phyloP scores from a whole-genome alignment of 2,329 filamentous ascomycete species.

The Ceratocystis huliohia region DNA sequence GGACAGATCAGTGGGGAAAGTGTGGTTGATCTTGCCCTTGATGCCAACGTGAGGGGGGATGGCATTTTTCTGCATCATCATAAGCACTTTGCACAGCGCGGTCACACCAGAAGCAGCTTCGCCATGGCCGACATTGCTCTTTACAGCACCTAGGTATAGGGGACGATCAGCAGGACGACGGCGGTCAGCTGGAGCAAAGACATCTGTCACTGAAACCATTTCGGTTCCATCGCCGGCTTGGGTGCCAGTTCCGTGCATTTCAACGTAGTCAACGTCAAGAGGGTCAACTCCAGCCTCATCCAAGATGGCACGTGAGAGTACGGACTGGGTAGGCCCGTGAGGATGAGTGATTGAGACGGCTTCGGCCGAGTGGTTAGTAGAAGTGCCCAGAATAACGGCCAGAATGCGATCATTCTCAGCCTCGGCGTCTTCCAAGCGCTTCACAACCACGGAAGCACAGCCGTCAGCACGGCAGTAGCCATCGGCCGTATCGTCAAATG shows the following conservation, averaged over 20 bases:
- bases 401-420: constrained; percentile 64
- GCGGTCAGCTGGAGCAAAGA: constrained; percentile 37
- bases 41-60: constrained; percentile 58
- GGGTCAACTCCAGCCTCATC: constrained; percentile 63
- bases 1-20: constrained; percentile 43
- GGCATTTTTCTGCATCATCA: constrained; percentile 50
- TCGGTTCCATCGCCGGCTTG: constrained; percentile 75
- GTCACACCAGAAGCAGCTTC: constrained; percentile 50
- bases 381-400: constrained; percentile 60
- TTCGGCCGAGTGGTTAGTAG: constrained; percentile 72
- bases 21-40: constrained; percentile 49
- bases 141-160: constrained; percentile 49
- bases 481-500: constrained; percentile 68
- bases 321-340: constrained; percentile 62
- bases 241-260: constrained; percentile 83
- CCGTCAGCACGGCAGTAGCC: constrained; percentile 73
- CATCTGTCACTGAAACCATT: constrained; percentile 59
- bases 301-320: constrained; percentile 57
- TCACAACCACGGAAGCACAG: constrained; percentile 61
- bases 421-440: constrained; percentile 65
- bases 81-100: constrained; percentile 50
- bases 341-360: constrained; percentile 75
- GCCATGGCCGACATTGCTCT: constrained; percentile 51
- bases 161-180: constrained; percentile 38
- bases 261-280: constrained; percentile 66